phyloP scores from a whole-genome alignment of 1,284 basidiomycete genomes.

The Abortiporus biennis region DNA sequence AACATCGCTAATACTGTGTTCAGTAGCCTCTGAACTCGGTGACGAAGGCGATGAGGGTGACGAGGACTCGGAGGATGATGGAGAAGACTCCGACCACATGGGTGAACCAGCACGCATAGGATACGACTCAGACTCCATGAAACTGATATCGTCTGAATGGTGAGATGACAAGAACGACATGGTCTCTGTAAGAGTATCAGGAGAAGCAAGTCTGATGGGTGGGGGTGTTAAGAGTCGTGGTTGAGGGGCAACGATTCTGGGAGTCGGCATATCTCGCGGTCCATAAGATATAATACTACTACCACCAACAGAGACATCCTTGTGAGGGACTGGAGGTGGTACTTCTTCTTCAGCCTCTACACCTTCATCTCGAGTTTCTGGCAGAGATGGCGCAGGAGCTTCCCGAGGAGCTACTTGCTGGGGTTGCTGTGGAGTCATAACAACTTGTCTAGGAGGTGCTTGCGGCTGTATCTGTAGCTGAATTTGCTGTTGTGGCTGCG shows the following conservation, averaged over 20 bases:
- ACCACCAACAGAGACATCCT: constrained; percentile 37
- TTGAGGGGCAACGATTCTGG: no score
- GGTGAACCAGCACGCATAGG: constrained; percentile 17
- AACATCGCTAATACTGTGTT: neutral
- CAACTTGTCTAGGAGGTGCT: no score
- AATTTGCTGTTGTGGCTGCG: neutral
- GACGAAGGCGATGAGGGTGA: constrained; percentile 20
- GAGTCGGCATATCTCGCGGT: constrained; percentile 23
- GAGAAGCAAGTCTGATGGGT: no score
- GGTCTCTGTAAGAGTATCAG: constrained; percentile 44
- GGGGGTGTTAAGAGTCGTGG: no score
- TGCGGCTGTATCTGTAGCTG: neutral
- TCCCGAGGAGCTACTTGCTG: constrained; percentile 4
- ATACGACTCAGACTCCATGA: constrained; percentile 34
- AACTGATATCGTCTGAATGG: constrained; percentile 62
- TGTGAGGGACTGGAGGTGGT: constrained; percentile 29
- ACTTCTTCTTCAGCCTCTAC: constrained; percentile 16
- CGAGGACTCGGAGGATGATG: constrained; percentile 26
- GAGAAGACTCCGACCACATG: constrained; percentile 27
- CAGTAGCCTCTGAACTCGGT: constrained; percentile 15
- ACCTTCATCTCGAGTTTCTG: neutral
- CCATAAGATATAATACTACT: constrained; percentile 21
- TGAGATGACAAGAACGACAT: constrained; percentile 67
- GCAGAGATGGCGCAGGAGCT: constrained; percentile 1
- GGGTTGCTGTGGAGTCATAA: no score